Evolutionary conservation across 805 yeast genomes (phyloP).

Genomic region (Yarrowia sp.): DNA sequence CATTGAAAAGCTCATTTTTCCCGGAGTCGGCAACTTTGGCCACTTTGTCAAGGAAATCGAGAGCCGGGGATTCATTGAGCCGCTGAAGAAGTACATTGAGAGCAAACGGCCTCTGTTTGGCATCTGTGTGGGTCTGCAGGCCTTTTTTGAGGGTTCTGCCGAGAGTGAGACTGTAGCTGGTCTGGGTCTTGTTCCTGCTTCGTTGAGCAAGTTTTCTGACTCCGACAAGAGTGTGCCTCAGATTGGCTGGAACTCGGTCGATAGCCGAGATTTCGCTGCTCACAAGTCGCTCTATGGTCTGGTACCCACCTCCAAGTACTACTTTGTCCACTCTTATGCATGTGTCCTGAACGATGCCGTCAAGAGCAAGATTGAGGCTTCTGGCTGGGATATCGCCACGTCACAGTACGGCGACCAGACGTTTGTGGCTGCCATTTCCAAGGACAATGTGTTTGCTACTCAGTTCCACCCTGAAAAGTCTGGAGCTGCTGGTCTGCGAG

Average conservation of each 20-base stretch:
- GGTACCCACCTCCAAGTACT: slow-evolving; percentile 67
- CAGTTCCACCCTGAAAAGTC: slow-evolving; percentile 99
- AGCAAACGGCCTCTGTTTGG: slow-evolving; percentile 93
- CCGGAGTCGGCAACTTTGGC: slow-evolving; percentile 98
- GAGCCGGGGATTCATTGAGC: slow-evolving; percentile 60
- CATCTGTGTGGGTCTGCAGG: slow-evolving; percentile 93
- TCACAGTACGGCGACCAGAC: slow-evolving; percentile 73
- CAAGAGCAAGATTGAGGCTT: slow-evolving; percentile 27
- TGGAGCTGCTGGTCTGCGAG: slow-evolving; percentile 81
- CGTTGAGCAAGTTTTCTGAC: slow-evolving; percentile 60
- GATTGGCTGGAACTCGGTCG: slow-evolving; percentile 82
- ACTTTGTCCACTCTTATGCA: slow-evolving; percentile 94
- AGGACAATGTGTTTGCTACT: slow-evolving; percentile 83
- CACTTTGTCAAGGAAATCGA: slow-evolving; percentile 78
- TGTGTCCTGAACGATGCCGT: slow-evolving; percentile 44
- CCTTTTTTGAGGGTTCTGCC: slow-evolving; percentile 70
- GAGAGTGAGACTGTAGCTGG: slow-evolving; percentile 68
- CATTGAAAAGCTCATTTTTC: slow-evolving; percentile 59
- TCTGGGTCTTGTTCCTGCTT: slow-evolving; percentile 54
- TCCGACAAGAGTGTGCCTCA: slow-evolving; percentile 83
- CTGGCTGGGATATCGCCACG: slow-evolving; percentile 70
- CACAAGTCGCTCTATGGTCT: slow-evolving; percentile 54
- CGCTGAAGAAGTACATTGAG: slow-evolving; percentile 61
- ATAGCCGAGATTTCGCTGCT: slow-evolving; percentile 28
- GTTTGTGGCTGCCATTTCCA: slow-evolving; percentile 78